Evolutionary conservation across 495 filamentous ascomycete species (phyloP).

Genomic region (Aspergillus baeticus): DNA sequence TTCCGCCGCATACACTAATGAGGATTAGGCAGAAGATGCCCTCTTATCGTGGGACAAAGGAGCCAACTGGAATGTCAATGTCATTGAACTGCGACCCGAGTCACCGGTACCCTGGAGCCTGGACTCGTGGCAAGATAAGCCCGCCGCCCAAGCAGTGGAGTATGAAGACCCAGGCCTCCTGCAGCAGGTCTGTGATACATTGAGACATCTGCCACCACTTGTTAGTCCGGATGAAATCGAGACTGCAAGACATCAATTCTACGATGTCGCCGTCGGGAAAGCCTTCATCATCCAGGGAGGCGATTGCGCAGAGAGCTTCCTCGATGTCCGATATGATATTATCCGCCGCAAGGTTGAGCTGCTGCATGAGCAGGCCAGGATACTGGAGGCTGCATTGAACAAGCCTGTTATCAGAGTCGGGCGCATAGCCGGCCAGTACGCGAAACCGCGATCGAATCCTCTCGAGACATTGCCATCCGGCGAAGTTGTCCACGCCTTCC

Average conservation of each 20-base stretch:
- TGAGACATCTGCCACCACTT: slow-evolving; percentile 2
- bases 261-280: slow-evolving; percentile 1
- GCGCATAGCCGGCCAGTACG: slow-evolving; percentile 9
- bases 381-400: neutral
- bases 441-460: slow-evolving; percentile 9
- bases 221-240: slow-evolving; percentile 6
- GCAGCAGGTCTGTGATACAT: neutral
- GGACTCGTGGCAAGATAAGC: neutral
- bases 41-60: neutral
- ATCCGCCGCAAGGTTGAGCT: slow-evolving; percentile 11
- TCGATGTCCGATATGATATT: slow-evolving; percentile 1
- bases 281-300: slow-evolving; percentile 9
- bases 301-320: slow-evolving; percentile 12
- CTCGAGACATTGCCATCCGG: slow-evolving; percentile 7
- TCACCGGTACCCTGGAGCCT: neutral
- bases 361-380: neutral
- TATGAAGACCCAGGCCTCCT: slow-evolving; percentile 8
- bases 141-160: slow-evolving; percentile 5
- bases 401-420: slow-evolving; percentile 7
- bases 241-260: slow-evolving; percentile 1
- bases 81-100: neutral
- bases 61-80: neutral
- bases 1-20: no score
- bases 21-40: neutral
- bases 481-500: slow-evolving; percentile 3